Percentiles rank a stretch among this genome's conserved stretches.
phyloP scores from a whole-genome alignment of 805 yeast species.

The Candida golubevii region DNA sequence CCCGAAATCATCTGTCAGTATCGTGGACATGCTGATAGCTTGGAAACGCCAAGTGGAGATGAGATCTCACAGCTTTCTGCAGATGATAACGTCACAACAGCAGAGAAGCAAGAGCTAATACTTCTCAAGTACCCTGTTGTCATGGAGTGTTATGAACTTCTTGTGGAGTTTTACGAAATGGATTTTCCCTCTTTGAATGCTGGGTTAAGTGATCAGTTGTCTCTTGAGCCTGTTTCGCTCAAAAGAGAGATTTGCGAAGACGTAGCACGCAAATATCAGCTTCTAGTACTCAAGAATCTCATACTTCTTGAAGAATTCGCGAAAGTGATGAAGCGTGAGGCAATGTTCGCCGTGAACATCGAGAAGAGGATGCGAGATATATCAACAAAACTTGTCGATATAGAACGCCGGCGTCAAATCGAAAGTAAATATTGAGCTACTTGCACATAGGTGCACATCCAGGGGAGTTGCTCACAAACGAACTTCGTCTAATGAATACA shows the following conservation, averaged over 20 bases:
- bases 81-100: background rate
- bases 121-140: slow-evolving; percentile 21
- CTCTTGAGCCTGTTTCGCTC: background rate
- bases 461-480: no score
- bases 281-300: slow-evolving; percentile 26
- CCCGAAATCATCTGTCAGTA: slow-evolving; percentile 9
- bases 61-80: background rate
- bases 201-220: slow-evolving; percentile 3
- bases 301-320: slow-evolving; percentile 27
- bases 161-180: slow-evolving; percentile 21
- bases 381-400: background rate
- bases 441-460: background rate
- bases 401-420: background rate
- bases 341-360: slow-evolving; percentile 24
- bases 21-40: background rate
- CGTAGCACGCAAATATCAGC: slow-evolving; percentile 19
- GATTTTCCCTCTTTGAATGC: slow-evolving; percentile 15
- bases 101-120: slow-evolving; percentile 20
- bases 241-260: slow-evolving; percentile 8
- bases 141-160: slow-evolving; percentile 19
- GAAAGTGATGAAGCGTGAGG: slow-evolving; percentile 20
- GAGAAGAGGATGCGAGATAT: slow-evolving; percentile 14
- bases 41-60: no score
- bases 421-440: slow-evolving; percentile 7
- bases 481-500: no score